A percentile compares a stretch with the other conserved stretches of the same genome.
Evolutionary conservation across 768 basidiomycete genomes (phyloP).

Genomic region (Rhodotorula paludigena): DNA sequence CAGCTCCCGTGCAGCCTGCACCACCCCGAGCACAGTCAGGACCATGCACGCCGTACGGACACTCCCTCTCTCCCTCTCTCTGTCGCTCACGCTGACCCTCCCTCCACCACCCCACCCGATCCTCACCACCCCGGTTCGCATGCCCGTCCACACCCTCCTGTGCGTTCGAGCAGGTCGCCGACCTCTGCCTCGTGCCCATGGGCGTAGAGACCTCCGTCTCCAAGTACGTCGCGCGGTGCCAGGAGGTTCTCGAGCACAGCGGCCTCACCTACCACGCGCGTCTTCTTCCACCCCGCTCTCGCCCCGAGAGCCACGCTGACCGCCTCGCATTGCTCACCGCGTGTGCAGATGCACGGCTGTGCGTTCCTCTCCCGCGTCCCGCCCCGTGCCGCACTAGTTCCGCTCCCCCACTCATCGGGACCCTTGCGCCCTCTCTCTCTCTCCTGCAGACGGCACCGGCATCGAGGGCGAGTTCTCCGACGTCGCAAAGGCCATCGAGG

Average conservation of each 20-base stretch:
- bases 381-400: neutral
- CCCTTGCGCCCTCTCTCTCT: too few species aligned
- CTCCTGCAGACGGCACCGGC: constrained; percentile 73
- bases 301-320: neutral
- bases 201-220: constrained; percentile 66
- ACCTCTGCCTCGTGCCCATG: constrained; percentile 84
- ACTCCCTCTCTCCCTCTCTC: neutral
- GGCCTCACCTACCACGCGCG: constrained; percentile 76
- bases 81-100: neutral
- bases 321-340: too few species aligned
- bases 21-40: too few species aligned
- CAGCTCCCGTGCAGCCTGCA: too few species aligned
- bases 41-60: neutral
- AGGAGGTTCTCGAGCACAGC: constrained; percentile 71
- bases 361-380: neutral
- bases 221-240: constrained; percentile 57
- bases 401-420: neutral
- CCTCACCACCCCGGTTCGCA: neutral
- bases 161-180: constrained; percentile 43
- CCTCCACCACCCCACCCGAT: neutral
- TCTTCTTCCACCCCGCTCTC: neutral
- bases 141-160: neutral
- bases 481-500: constrained; percentile 80
- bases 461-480: constrained; percentile 81
- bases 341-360: constrained; percentile 13